phyloP scores from a whole-genome alignment of 2,329 filamentous ascomycete species.

The Stylonectria norvegica region DNA sequence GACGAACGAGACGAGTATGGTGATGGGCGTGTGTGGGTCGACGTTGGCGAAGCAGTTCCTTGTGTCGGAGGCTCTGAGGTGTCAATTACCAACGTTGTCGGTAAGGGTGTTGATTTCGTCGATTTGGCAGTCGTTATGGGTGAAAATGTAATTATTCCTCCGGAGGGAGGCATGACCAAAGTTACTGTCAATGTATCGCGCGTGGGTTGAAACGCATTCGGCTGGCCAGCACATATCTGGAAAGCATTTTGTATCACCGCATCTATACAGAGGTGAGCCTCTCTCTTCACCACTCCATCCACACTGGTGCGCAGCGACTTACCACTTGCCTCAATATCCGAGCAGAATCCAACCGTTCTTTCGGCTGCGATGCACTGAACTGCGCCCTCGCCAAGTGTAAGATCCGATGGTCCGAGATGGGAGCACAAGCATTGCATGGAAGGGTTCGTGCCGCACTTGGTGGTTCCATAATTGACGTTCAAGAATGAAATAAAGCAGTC shows the following conservation, averaged over 20 bases:
- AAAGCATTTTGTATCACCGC: constrained; percentile 48
- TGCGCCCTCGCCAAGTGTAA: constrained; percentile 69
- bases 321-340: constrained; percentile 39
- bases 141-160: constrained; percentile 31
- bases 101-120: constrained; percentile 16
- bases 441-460: constrained; percentile 46
- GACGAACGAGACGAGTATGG: neutral
- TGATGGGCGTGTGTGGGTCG: constrained; percentile 1
- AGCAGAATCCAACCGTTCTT: constrained; percentile 49
- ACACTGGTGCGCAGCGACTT: constrained; percentile 11
- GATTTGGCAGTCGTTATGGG: constrained; percentile 9
- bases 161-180: constrained; percentile 37
- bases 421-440: constrained; percentile 64
- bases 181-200: constrained; percentile 58
- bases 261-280: constrained; percentile 29
- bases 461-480: constrained; percentile 52
- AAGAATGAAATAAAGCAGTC: constrained; percentile 63
- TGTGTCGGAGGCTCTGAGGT: constrained; percentile 22
- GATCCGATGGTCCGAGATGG: constrained; percentile 55
- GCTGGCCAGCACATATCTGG: constrained; percentile 54
- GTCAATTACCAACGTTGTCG: constrained; percentile 28
- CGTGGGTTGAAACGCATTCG: constrained; percentile 52
- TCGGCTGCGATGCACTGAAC: constrained; percentile 63
- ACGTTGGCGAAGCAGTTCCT: constrained; percentile 4
- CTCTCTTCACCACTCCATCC: neutral